Evolutionary conservation across 495 filamentous ascomycete genomes (phyloP).

Genomic region (Apodospora peruviana): DNA sequence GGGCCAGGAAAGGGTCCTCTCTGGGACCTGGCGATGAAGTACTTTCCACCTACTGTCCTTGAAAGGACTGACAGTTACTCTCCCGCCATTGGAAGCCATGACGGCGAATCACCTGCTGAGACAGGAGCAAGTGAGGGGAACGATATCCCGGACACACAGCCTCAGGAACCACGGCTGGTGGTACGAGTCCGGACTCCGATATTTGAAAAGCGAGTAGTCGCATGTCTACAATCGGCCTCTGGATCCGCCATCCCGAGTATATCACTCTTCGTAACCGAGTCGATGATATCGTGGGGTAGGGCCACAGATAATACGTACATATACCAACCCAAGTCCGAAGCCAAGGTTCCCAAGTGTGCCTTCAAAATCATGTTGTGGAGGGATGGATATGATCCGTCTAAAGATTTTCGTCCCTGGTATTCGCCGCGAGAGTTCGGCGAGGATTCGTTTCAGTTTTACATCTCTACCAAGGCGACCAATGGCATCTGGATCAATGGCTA

Average conservation of each 20-base stretch:
- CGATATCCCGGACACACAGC: constrained; percentile 12
- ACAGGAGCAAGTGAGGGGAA: constrained; percentile 10
- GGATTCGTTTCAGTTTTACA: constrained; percentile 58
- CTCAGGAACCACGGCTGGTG: constrained; percentile 6
- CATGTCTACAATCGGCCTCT: constrained; percentile 30
- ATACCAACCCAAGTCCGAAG: constrained; percentile 54
- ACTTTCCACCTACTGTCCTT: constrained; percentile 34
- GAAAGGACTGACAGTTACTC: neutral
- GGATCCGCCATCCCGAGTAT: constrained; percentile 48
- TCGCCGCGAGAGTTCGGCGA: constrained; percentile 33
- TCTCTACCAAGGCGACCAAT: constrained; percentile 64
- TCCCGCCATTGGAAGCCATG: neutral
- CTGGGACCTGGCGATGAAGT: constrained; percentile 42
- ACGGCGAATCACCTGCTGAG: neutral
- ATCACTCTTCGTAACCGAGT: constrained; percentile 56
- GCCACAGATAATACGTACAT: constrained; percentile 53
- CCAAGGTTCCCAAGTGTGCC: constrained; percentile 73
- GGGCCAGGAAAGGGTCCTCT: constrained; percentile 34
- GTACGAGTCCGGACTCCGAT: constrained; percentile 11
- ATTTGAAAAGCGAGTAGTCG: constrained; percentile 20
- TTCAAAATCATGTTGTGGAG: constrained; percentile 71
- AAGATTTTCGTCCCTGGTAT: constrained; percentile 35
- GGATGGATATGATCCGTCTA: constrained; percentile 49
- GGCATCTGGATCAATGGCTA: constrained; percentile 71
- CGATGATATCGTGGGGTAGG: constrained; percentile 72